Percentiles rank a stretch among this genome's conserved stretches.
Evolutionary conservation across 2,329 filamentous ascomycete species (phyloP).

Genomic region (Aspergillus transmontanensis): DNA sequence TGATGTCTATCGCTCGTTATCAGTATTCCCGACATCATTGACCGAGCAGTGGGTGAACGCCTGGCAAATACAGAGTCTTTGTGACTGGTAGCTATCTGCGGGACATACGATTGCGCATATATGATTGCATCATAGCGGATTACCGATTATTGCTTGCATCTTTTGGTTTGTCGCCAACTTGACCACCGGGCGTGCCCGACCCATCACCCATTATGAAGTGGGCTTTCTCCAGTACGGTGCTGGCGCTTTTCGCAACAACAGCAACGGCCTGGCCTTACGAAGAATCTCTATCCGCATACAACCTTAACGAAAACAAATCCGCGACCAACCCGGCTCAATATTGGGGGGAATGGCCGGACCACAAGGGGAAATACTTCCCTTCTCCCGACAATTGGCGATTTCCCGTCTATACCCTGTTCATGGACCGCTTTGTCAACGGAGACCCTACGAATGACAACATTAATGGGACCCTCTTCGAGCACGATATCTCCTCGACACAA

Average conservation of each 20-base stretch:
- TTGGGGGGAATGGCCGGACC: conserved; percentile 54
- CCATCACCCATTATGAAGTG: conserved; percentile 33
- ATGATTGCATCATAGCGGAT: background rate
- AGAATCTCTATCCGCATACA: conserved; percentile 55
- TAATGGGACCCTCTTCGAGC: conserved; percentile 63
- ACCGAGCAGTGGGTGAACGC: background rate
- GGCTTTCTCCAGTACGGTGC: conserved; percentile 26
- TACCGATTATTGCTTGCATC: background rate
- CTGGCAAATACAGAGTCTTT: background rate
- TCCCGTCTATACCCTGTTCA: conserved; percentile 66
- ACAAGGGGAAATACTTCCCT: conserved; percentile 46
- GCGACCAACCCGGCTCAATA: conserved; percentile 61
- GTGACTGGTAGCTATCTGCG: background rate
- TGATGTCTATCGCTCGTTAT: conserved; percentile 7
- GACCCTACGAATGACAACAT: conserved; percentile 66
- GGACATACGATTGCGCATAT: background rate
- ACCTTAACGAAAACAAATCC: conserved; percentile 62
- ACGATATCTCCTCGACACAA: conserved; percentile 62
- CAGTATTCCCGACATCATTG: conserved; percentile 3
- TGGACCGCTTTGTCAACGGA: conserved; percentile 67
- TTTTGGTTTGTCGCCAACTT: background rate
- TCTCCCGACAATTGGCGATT: conserved; percentile 67
- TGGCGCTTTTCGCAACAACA: conserved; percentile 31
- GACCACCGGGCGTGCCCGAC: background rate
- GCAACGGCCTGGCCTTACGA: conserved; percentile 50